Conservation (phyloP, 331 rosid species). For the Pyracantha coccinea region DNA sequence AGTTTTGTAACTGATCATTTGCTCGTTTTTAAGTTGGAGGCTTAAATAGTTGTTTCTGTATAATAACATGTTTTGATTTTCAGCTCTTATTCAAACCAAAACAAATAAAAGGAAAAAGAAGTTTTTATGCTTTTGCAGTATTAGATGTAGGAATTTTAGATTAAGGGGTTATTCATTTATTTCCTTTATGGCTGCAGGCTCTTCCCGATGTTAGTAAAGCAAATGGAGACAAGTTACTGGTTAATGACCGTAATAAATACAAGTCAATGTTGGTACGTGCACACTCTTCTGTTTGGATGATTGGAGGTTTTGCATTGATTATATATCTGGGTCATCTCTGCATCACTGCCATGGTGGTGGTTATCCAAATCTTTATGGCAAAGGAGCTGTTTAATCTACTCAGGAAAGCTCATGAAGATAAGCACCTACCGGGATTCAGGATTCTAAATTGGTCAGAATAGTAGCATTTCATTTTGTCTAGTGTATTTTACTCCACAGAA, state of each 20-base stretch:
- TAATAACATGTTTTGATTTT: not conserved
- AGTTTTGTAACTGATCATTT: not conserved
- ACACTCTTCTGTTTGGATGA: constrained; percentile 92
- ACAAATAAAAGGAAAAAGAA: too few relatives aligned
- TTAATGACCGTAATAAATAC: constrained; percentile 77
- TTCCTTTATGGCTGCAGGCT: constrained; percentile 32
- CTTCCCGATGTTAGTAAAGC: constrained; percentile 51
- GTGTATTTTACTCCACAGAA: constrained; percentile 3
- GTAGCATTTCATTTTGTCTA: constrained; percentile 5
- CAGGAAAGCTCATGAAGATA: constrained; percentile 79
- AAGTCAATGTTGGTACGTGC: constrained; percentile 81
- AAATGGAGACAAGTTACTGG: constrained; percentile 66
- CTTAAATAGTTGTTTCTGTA: not conserved
- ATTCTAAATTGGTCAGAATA: constrained; percentile 74
- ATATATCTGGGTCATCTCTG: constrained; percentile 91
- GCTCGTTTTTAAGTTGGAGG: not conserved
- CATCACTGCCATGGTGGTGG: constrained; percentile 91
- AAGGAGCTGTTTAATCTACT: constrained; percentile 87
- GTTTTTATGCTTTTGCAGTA: not conserved
- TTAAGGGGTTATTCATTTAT: not conserved
- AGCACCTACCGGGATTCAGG: constrained; percentile 92
- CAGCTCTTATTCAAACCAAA: not conserved
- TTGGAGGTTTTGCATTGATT: constrained; percentile 77
- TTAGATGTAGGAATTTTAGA: not conserved
- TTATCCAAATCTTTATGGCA: constrained; percentile 96